Evolutionary conservation across 2,329 filamentous ascomycete genomes (phyloP).

Genomic region (Fusarium drepaniforme): DNA sequence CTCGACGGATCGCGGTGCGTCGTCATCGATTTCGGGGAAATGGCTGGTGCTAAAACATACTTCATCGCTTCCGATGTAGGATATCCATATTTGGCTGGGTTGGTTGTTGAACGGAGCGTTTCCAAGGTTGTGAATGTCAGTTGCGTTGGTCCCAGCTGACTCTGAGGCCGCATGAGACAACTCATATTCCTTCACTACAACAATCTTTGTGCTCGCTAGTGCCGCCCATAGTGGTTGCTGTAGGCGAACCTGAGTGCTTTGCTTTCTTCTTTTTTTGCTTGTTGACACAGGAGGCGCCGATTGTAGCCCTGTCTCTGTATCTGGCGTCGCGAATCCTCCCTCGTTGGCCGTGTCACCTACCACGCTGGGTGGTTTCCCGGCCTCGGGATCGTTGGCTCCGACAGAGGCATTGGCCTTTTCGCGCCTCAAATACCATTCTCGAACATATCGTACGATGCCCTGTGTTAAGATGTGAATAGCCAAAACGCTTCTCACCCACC

Average conservation of each 20-base stretch:
- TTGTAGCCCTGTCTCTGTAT: slow-evolving; percentile 58
- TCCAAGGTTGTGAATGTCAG: slow-evolving; percentile 81
- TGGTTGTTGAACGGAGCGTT: slow-evolving; percentile 80
- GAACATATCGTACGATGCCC: slow-evolving; percentile 77
- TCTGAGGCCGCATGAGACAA: slow-evolving; percentile 82
- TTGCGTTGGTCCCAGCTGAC: slow-evolving; percentile 79
- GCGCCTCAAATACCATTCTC: slow-evolving; percentile 74
- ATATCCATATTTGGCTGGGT: slow-evolving; percentile 83
- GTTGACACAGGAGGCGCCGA: slow-evolving; percentile 60
- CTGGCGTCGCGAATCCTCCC: slow-evolving; percentile 63
- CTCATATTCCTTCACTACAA: slow-evolving; percentile 92
- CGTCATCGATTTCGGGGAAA: slow-evolving; percentile 63
- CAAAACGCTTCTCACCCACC: slow-evolving; percentile 76
- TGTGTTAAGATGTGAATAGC: slow-evolving; percentile 83
- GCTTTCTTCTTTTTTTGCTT: slow-evolving; percentile 88
- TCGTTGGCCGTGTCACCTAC: slow-evolving; percentile 44
- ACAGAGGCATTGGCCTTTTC: slow-evolving; percentile 66
- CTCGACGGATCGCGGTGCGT: slow-evolving; percentile 38
- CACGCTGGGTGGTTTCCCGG: slow-evolving; percentile 62
- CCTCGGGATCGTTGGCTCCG: slow-evolving; percentile 71
- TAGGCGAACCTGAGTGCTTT: slow-evolving; percentile 90
- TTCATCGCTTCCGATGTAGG: slow-evolving; percentile 82
- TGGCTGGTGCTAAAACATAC: slow-evolving; percentile 81
- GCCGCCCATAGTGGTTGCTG: slow-evolving; percentile 95
- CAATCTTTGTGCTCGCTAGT: slow-evolving; percentile 95